Evolutionary conservation across 1,284 basidiomycete species (phyloP), one percentile per base, ranked within the genome.

Genomic region (Leccinum pallidistipes): DNA sequence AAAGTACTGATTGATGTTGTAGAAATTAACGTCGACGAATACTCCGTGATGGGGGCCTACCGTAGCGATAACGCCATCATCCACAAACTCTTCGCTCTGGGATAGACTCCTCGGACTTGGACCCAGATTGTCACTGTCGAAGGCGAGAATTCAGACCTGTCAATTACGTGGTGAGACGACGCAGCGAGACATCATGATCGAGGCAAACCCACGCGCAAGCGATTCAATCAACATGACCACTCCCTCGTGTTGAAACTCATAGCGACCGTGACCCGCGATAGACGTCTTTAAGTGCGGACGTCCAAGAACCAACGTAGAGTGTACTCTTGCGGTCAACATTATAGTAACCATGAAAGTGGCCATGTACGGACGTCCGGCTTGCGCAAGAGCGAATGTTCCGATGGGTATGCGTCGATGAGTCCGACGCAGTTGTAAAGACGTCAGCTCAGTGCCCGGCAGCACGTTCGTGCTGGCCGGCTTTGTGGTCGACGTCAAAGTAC

Each of bases 401-500:
- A 85, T 77, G 97, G 78, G n/a, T 95, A 98, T 0, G 97, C 97
- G 10, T 97, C 98, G 77, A 97, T 97, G 27, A 29, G 76, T 98
- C 96, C 38, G 91, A 94, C 59, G 98, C 97, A 18, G 96, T 98
- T 12, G 96, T 98, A 77, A 98, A 98, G 31, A 98, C 96, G 72
- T 99, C n/a, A n/a, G n/a, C n/a, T n/a, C n/a, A n/a, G n/a, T n/a
- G n/a, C n/a, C n/a, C n/a, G n/a, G n/a, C n/a, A 9, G 93, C n/a
- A n/a, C n/a, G n/a, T n/a, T n/a, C n/a, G n/a, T n/a, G n/a, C 80
- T 98, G 98, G 56, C 97, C 97, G 0, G 97, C 97, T 79, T 99
- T 97, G 75, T 98, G 95, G 72, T 99, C 97, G 63, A 98, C 96
- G 71, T 99, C 97, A 79, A 99, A 99, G 83, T 98, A 98, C 76